phyloP scores from a whole-genome alignment of 345 rosid species.

The Pugionium dolabratum region DNA sequence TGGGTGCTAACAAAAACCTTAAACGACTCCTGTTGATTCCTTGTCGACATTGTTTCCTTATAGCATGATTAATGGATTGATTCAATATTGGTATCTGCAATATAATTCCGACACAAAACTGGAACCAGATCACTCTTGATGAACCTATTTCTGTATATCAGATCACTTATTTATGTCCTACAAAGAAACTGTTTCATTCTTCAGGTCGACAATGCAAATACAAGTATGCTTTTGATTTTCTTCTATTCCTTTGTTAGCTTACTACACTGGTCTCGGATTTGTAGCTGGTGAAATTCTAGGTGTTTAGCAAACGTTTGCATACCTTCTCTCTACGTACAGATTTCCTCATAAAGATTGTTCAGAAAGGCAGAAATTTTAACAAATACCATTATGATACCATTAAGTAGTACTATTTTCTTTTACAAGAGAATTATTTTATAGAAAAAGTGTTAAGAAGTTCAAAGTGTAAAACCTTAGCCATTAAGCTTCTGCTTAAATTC shows the following conservation, averaged over 20 bases:
- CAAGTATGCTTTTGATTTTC: slow-evolving; percentile 3
- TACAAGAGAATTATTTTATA: too few relatives aligned
- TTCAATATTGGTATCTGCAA: slow-evolving; percentile 20
- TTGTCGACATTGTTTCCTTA: slow-evolving; percentile 34
- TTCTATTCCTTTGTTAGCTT: slow-evolving; percentile 11
- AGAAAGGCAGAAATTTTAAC: not conserved
- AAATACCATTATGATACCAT: too few relatives aligned
- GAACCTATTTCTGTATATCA: slow-evolving; percentile 3
- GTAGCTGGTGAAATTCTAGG: not conserved
- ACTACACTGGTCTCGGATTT: not conserved
- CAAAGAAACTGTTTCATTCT: not conserved
- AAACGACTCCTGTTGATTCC: slow-evolving; percentile 26
- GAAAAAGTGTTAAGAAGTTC: too few relatives aligned
- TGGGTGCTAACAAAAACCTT: too few relatives aligned
- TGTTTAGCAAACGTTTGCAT: not conserved
- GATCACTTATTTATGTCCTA: slow-evolving; percentile 1
- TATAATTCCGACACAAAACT: slow-evolving; percentile 11
- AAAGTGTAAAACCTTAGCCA: not conserved
- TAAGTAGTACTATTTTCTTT: too few relatives aligned
- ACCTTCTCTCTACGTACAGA: not conserved
- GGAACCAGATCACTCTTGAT: slow-evolving; percentile 21
- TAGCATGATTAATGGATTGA: slow-evolving; percentile 32
- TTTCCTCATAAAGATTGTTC: slow-evolving; percentile 5
- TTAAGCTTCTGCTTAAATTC: too few relatives aligned
- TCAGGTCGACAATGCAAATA: slow-evolving; percentile 3